Conservation (phyloP, 2,329 filamentous ascomycete species). For the Pezicula radicicola region DNA sequence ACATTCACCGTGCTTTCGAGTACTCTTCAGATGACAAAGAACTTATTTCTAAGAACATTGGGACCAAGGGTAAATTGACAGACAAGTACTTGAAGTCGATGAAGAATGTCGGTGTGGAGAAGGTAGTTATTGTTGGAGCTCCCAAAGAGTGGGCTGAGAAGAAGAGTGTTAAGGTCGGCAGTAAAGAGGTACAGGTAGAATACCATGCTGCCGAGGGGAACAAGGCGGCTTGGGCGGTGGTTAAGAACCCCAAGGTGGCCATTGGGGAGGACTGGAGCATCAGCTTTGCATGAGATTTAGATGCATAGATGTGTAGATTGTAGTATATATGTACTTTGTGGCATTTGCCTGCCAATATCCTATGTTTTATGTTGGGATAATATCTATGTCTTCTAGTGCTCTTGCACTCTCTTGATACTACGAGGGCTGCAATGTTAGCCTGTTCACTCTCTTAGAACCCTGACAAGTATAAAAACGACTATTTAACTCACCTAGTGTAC, state of each 20-base stretch:
- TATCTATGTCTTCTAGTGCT: no score
- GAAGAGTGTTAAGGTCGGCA: conserved; percentile 53
- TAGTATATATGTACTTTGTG: neutral
- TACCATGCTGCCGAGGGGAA: conserved; percentile 50
- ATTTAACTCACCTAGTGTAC: no score
- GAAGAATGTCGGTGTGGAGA: conserved; percentile 75
- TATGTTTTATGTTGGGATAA: neutral
- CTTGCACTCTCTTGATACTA: no score
- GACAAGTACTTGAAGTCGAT: conserved; percentile 77
- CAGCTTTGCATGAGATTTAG: conserved; percentile 21
- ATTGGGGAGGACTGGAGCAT: conserved; percentile 60
- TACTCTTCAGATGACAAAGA: conserved; percentile 51
- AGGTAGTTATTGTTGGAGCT: conserved; percentile 78
- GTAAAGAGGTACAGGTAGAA: conserved; percentile 56
- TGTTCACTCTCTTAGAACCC: no score
- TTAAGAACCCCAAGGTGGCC: conserved; percentile 59
- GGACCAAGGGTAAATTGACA: conserved; percentile 54
- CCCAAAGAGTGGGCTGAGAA: conserved; percentile 68
- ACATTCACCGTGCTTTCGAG: conserved; percentile 79
- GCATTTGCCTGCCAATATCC: neutral
- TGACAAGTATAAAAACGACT: no score
- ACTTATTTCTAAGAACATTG: conserved; percentile 68
- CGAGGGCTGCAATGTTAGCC: no score
- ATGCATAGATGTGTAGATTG: neutral
- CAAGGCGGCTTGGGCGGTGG: conserved; percentile 59